Percentiles rank a stretch among this genome's conserved stretches.
Evolutionary conservation across 108 stramenopile species (phyloP).

Genomic region (Bacterosira constricta): DNA sequence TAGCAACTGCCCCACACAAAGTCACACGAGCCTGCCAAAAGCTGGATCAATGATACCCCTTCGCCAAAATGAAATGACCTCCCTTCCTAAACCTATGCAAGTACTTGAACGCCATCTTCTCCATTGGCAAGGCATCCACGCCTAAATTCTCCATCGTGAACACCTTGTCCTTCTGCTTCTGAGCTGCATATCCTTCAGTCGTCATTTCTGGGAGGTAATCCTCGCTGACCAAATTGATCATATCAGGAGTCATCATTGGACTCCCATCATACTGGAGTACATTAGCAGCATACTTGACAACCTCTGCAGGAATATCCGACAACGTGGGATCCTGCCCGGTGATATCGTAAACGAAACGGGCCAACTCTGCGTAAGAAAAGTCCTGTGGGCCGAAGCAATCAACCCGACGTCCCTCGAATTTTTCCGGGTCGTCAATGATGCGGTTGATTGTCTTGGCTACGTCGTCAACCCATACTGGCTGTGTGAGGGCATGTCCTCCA

Average conservation of each 20-base stretch:
- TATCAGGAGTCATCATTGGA: constrained; percentile 79
- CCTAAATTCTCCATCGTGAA: constrained; percentile 87
- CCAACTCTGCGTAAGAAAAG: constrained; percentile 92
- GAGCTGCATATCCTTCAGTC: constrained; percentile 60
- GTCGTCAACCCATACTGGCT: constrained; percentile 95
- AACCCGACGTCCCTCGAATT: constrained; percentile 85
- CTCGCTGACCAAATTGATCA: constrained; percentile 75
- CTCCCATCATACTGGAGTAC: constrained; percentile 61
- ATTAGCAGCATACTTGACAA: constrained; percentile 57
- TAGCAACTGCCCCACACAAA: too few species aligned
- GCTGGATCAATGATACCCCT: constrained; percentile 80
- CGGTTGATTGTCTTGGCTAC: constrained; percentile 86
- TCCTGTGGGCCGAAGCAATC: constrained; percentile 94
- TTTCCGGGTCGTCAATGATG: constrained; percentile 74
- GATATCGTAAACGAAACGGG: constrained; percentile 90
- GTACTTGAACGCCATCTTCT: constrained; percentile 89
- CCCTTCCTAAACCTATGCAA: constrained; percentile 87
- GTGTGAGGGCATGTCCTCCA: constrained; percentile 84
- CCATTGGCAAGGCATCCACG: constrained; percentile 79
- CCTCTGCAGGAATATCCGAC: constrained; percentile 62
- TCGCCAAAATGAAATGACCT: constrained; percentile 88
- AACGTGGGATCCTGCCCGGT: constrained; percentile 70
- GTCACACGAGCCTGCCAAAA: too few species aligned
- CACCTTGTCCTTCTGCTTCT: constrained; percentile 56
- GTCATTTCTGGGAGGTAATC: constrained; percentile 81